Evolutionary conservation across 2,329 filamentous ascomycete species (phyloP), one percentile per base, ranked within the genome.

Genomic region (Colletotrichum noveboracense): DNA sequence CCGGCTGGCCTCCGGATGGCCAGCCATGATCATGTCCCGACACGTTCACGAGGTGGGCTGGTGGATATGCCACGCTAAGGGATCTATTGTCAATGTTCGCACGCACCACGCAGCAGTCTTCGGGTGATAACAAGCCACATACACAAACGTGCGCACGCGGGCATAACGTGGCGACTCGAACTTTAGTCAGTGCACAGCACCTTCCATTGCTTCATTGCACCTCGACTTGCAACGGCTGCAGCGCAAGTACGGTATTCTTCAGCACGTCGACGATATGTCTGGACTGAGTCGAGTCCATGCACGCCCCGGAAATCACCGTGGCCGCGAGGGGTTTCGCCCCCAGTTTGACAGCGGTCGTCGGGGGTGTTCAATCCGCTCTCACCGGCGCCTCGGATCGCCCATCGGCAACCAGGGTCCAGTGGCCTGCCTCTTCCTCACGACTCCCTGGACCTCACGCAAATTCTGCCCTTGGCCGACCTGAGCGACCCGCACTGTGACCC

Each of bases 391-490:
- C 62, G 69, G 73, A 64, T 64, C 55, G 28, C 32, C 48, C 70
- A 75, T 65, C 30, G 61, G 55, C 18, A n/a, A 43, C 56, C 64
- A 28, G 43, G 73, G 24, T 26, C 21, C 16, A 26, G 34, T 21
- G 48, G 7, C 36, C 61, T 38, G 34, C 34, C 64, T 34, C 38
- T 48, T 52, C 43, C 43, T 52, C 3, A 21, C 43, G 43, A 52
- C 36, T 38, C 21, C 26, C 61, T 72, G 56, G 73, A 7, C 38
- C 16, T 36, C 43, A 26, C 32, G 64, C 43, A 65, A 65, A 65
- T 24, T 52, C 56, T 68, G 69, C 64, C 73, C 73, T 68, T 68
- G 73, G 55, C 68, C 56, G 32, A 68, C 73, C 69, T 75, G 73
- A 73, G 36, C 34, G 74, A 74, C 70, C 74, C 70, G 58, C 64